Conservation (phyloP, 768 basidiomycete genomes). For the Suillus spraguei region DNA sequence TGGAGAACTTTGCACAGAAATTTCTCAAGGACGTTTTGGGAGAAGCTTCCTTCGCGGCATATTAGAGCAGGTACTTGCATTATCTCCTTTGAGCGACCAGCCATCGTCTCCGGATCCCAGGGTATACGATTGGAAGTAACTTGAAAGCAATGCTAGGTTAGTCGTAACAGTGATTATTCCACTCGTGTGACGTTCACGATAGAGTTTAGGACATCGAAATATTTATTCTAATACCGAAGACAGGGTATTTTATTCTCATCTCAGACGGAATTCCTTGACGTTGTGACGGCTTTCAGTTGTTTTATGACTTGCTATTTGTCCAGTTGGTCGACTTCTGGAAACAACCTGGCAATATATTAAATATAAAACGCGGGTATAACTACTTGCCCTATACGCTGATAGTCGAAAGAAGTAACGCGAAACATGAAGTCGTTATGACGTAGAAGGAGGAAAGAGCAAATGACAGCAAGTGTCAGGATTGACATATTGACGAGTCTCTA, state of each 20-base stretch:
- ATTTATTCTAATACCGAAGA: not conserved
- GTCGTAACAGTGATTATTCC: not conserved
- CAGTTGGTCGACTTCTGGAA: not conserved
- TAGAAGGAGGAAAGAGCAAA: not conserved
- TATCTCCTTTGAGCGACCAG: not conserved
- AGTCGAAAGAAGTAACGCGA: not conserved
- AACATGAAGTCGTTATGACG: not conserved
- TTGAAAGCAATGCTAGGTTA: not conserved
- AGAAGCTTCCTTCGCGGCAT: not conserved
- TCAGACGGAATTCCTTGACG: not conserved
- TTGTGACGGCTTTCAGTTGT: too few relatives aligned
- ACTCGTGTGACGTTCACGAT: not conserved
- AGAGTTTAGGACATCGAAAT: not conserved
- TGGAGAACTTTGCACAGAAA: not conserved
- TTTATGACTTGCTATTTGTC: too few relatives aligned
- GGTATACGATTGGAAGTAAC: too few relatives aligned
- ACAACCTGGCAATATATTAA: not conserved
- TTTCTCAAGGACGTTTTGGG: too few relatives aligned
- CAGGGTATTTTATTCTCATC: too few relatives aligned
- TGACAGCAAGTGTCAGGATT: too few relatives aligned
- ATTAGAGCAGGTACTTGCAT: not conserved
- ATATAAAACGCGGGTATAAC: not conserved
- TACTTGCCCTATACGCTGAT: not conserved
- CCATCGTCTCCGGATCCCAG: not conserved
- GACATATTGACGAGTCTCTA: too few relatives aligned